Evolutionary conservation across 495 filamentous ascomycete species (phyloP), one percentile per base, ranked within the genome.

Genomic region (Hyaloscypha variabilis): DNA sequence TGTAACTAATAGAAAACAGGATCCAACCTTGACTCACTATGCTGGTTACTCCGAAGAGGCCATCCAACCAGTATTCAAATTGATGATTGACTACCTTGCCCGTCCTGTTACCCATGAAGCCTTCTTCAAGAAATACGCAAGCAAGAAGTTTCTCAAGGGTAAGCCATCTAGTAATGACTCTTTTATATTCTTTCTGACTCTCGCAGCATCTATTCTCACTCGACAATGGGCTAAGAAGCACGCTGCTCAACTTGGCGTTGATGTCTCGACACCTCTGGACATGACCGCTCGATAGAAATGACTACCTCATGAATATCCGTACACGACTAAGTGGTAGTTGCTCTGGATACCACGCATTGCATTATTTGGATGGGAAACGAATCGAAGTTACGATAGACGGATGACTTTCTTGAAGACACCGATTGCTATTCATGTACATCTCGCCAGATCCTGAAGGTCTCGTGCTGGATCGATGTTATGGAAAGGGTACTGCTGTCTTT

Each of bases 101-200:
- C 85, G 88, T 10, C 95, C 96, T 31, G 92, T 97, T 52, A 83
- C 84, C 46, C 95, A 98, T 70, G 93, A 97, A 76, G 95, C 96
- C 21, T 98, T 99, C 85, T 98, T 96, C 84, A 95, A 94, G 84
- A 99, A 99, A 76, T 99, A 99, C 73, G 95, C 96, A 19, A 95
- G 92, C 85, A 98, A 97, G 82, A 96, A 94, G 77, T 99, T 97
- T 78, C 77, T 97, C 72, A 97, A 97, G 81, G 94, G 95, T 93
- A 85, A 73, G 78, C 26, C 8, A 52, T 53, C 6, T 52, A 51
- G 25, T 34, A 19, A 30, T 54, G 6, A 60, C 52, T 42, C n/a
- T 17, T 2, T 54, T 23, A 17, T 51, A 26, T 55, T 59, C 19
- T 53, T 46, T 51, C 78, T 67, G 77, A 63, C 63, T 49, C 29